phyloP scores from a whole-genome alignment of 805 yeast genomes.

The Wickerhamomyces canadensis region DNA sequence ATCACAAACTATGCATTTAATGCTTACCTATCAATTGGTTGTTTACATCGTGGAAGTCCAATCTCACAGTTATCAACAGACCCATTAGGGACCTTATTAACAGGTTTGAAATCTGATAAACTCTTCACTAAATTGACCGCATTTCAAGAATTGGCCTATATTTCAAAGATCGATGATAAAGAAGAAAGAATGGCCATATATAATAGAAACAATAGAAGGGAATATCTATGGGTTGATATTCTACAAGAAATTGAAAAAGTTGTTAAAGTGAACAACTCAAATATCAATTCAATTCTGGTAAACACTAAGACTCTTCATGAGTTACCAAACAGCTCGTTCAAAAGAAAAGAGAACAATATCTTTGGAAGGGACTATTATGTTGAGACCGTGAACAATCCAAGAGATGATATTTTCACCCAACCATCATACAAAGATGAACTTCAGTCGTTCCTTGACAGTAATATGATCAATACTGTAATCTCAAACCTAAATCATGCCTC shows the following conservation, averaged over 20 bases:
- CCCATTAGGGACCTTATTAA: slow-evolving; percentile 57
- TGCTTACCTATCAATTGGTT: slow-evolving; percentile 67
- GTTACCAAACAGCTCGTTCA: slow-evolving; percentile 10
- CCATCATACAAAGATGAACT: slow-evolving; percentile 5
- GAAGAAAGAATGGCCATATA: slow-evolving; percentile 51
- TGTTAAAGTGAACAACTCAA: slow-evolving; percentile 42
- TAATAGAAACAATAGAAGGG: slow-evolving; percentile 39
- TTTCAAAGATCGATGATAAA: slow-evolving; percentile 44
- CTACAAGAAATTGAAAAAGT: slow-evolving; percentile 55
- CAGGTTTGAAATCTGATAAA: slow-evolving; percentile 53
- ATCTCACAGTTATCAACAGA: slow-evolving; percentile 53
- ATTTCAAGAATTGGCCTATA: slow-evolving; percentile 67
- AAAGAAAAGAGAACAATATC: slow-evolving; percentile 18
- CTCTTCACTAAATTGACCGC: slow-evolving; percentile 56
- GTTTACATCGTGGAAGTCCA: slow-evolving; percentile 60
- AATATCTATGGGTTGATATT: slow-evolving; percentile 51
- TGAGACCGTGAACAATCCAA: slow-evolving; percentile 8
- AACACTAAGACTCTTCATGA: slow-evolving; percentile 7
- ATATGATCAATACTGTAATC: slow-evolving; percentile 10
- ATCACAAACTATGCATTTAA: slow-evolving; percentile 49
- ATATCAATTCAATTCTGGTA: slow-evolving; percentile 26
- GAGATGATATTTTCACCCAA: slow-evolving; percentile 9
- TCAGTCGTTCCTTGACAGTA: slow-evolving; percentile 16
- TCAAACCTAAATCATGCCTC: slow-evolving; percentile 6
- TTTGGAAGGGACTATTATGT: slow-evolving; percentile 30